Conservation (phyloP, 371 early-diverging fungal genomes). For the Saksenaea vasiformis region DNA sequence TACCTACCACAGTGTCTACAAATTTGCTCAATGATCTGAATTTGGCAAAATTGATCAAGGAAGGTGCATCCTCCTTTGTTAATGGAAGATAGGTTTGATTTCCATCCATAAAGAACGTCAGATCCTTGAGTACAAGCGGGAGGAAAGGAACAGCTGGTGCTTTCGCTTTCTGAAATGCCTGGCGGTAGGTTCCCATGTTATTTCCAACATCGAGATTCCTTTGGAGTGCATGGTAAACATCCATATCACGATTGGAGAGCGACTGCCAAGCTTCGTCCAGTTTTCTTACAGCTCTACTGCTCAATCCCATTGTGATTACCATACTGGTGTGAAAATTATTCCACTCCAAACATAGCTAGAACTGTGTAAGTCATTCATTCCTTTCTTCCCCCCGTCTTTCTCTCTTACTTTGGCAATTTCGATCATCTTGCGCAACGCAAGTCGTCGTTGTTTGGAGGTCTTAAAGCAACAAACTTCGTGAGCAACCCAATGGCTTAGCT, state of each 20-base stretch:
- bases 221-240: constrained; percentile 22
- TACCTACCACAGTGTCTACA: constrained; percentile 17
- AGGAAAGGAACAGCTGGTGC: constrained; percentile 48
- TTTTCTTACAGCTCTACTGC: constrained; percentile 21
- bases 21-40: constrained; percentile 32
- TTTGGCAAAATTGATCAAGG: constrained; percentile 40
- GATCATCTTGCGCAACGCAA: constrained; percentile 33
- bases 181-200: constrained; percentile 47
- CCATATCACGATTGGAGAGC: constrained; percentile 30
- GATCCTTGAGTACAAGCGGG: constrained; percentile 45
- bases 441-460: constrained; percentile 23
- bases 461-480: constrained; percentile 23
- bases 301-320: constrained; percentile 42
- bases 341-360: constrained; percentile 39
- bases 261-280: constrained; percentile 28
- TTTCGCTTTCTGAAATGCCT: constrained; percentile 30
- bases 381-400: not conserved
- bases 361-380: not conserved
- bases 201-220: constrained; percentile 36
- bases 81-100: constrained; percentile 18
- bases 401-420: constrained; percentile 42
- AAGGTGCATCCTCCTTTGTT: not conserved
- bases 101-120: constrained; percentile 47
- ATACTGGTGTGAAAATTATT: constrained; percentile 51
- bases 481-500: constrained; percentile 38